Percentiles rank a stretch among this genome's conserved stretches.
Conservation (phyloP, 805 yeast species). For the Jamesozyma hellenica region DNA sequence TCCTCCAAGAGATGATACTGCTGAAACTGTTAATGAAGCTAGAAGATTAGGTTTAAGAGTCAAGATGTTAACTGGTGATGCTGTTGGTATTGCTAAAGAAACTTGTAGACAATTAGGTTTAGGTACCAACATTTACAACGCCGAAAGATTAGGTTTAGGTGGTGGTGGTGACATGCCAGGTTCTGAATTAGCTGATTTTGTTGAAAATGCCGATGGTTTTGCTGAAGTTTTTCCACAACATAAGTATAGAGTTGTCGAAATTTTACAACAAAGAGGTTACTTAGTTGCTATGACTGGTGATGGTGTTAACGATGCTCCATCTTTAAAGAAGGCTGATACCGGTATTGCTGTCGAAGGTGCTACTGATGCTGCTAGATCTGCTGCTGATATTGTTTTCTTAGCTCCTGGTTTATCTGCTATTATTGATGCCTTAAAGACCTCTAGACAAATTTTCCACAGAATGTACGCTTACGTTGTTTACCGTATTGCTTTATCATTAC, state of each 20-base stretch:
- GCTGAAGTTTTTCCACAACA: constrained; percentile 99
- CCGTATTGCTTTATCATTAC: constrained; percentile 93
- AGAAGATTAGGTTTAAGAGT: constrained; percentile 85
- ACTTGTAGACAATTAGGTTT: constrained; percentile 96
- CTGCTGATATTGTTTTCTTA: constrained; percentile 91
- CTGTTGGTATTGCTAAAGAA: constrained; percentile 97
- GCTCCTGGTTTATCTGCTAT: constrained; percentile 94
- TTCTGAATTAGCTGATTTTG: constrained; percentile 94
- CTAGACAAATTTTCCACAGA: constrained; percentile 97
- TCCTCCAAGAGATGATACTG: constrained; percentile 98
- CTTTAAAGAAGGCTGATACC: constrained; percentile 88
- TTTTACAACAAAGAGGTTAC: constrained; percentile 91
- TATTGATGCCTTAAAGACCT: constrained; percentile 88
- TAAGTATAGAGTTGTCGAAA: constrained; percentile 91
- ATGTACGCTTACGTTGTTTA: constrained; percentile 96
- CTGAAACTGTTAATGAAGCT: constrained; percentile 87
- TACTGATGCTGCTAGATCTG: constrained; percentile 93
- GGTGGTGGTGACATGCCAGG: constrained; percentile 96
- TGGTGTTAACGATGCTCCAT: constrained; percentile 98
- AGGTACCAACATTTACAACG: constrained; percentile 93
- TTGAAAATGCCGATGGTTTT: constrained; percentile 96
- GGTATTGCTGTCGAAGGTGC: constrained; percentile 99
- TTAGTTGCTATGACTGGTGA: constrained; percentile 99
- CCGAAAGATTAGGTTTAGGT: constrained; percentile 92
- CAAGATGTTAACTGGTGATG: constrained; percentile 98